These are phyloP conservation scores for Pogostemon cablin DNA, from an alignment of 257 asterid genomes.

Conservation along the genomic window DNA sequence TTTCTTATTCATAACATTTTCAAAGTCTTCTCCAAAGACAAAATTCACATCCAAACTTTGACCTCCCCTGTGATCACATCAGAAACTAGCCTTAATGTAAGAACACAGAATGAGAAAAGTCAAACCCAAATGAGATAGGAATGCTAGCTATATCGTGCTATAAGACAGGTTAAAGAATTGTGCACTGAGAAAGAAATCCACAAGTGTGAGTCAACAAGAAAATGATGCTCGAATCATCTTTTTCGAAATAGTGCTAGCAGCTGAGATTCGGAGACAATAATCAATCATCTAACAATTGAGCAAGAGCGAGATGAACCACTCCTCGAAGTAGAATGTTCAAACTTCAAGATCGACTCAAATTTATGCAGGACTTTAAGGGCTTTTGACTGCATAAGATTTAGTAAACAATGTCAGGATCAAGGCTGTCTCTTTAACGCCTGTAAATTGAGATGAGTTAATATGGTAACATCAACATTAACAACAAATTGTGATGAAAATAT, in stretches of 20 bases:
- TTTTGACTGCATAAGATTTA: conserved; percentile 50
- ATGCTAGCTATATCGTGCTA: neutral
- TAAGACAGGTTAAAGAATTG: neutral
- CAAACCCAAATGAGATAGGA: neutral
- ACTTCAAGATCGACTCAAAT: conserved; percentile 61
- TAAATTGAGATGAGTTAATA: neutral
- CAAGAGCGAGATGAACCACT: conserved; percentile 52
- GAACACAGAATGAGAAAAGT: neutral
- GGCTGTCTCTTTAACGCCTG: neutral
- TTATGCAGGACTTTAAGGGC: conserved; percentile 51
- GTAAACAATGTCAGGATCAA: conserved; percentile 19
- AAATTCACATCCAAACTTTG: neutral
- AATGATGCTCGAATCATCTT: neutral
- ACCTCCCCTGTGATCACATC: neutral
- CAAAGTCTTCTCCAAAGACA: neutral
- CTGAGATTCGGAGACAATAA: conserved; percentile 8
- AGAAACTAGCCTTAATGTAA: neutral
- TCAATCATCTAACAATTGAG: conserved; percentile 43
- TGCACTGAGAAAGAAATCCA: neutral
- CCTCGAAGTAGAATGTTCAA: conserved; percentile 47
- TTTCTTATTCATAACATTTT: no score
- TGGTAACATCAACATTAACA: neutral
- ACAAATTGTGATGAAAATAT: neutral
- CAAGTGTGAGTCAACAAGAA: neutral
- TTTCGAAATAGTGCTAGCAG: neutral